Evolutionary conservation across 257 asterid species (phyloP).

Genomic region (Avicennia marina): DNA sequence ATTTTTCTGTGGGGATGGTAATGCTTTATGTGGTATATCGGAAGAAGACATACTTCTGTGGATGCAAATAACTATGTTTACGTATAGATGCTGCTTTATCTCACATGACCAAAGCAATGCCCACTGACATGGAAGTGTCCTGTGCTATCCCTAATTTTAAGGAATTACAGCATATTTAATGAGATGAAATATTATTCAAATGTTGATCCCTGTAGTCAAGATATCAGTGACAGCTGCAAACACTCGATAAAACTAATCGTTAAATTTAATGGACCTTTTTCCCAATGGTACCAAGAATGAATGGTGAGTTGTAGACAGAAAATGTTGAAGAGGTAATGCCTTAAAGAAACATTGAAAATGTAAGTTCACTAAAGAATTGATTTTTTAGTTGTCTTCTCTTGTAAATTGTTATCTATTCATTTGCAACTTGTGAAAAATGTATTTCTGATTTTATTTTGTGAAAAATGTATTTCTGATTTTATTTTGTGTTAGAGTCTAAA

Average conservation of each 20-base stretch:
- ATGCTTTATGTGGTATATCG: not conserved
- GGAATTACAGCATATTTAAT: too few species aligned
- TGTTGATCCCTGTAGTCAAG: not conserved
- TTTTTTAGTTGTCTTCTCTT: slow-evolving; percentile 4
- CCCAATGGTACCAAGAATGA: not conserved
- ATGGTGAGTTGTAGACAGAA: not conserved
- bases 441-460: not conserved
- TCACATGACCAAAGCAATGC: too few species aligned
- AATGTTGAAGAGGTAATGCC: not conserved
- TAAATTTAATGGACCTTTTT: not conserved
- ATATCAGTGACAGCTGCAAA: not conserved
- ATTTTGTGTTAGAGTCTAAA: not conserved
- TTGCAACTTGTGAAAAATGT: not conserved
- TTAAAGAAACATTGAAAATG: not conserved
- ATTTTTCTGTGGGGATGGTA: not conserved
- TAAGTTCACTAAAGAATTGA: not conserved
- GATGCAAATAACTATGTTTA: slow-evolving; percentile 7
- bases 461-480: not conserved
- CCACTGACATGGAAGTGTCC: too few species aligned
- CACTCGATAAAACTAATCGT: not conserved
- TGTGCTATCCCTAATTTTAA: too few species aligned
- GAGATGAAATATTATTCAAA: too few species aligned
- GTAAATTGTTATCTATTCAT: not conserved
- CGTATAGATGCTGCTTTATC: too few species aligned
- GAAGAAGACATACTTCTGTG: not conserved